Evolutionary conservation across 768 basidiomycete species (phyloP), one percentile per base, ranked within the genome.

Genomic region (Kwoniella europaea): DNA sequence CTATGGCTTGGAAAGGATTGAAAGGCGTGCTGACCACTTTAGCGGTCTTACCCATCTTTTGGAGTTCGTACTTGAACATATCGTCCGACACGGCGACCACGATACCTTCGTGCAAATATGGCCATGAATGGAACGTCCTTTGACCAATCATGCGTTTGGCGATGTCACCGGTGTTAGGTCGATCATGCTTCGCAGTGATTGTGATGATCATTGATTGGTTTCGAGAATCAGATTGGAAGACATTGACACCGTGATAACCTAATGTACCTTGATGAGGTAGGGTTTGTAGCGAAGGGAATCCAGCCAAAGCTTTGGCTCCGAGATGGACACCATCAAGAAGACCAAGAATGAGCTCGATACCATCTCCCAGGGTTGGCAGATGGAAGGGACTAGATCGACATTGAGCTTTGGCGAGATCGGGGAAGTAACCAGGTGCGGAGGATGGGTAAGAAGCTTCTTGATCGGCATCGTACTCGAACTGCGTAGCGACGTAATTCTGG

Each of bases 201-300:
- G 91, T 89, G 24, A 98, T 87, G 63, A 98, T 86, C 90, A 99
- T 94, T 2, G 93, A 94, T 84, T 95, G 93, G 85, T 96, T 96
- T 46, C 90, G 88, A 74, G 90, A 92, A 80, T 97, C 95, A 0
- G 89, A 86, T 65, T 93, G 92, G 82, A 98, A 96, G 13, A 98
- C 90, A 79, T 94, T 97, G 76, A 98, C 94, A 22, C 91, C 89
- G 78, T 98, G 96, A 83, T 89, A 88, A 16, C 90, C 94, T 24
- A 98, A 86, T 24, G 86, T 85, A 12, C 91, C 89, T 0, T 88
- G 89, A 78, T 93, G 88, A 0, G 92, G 92, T 9, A 98, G 87
- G 0, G 95, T 97, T 71, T 95, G 88, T 41, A 98, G 87, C 1
- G 97, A 96, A 0, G 97, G 96, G 88, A 99, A 99, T 10, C 97